Base-by-base conservation (phyloP, 108 stramenopile genomes). In the Asterionellopsis glacialis region DNA sequence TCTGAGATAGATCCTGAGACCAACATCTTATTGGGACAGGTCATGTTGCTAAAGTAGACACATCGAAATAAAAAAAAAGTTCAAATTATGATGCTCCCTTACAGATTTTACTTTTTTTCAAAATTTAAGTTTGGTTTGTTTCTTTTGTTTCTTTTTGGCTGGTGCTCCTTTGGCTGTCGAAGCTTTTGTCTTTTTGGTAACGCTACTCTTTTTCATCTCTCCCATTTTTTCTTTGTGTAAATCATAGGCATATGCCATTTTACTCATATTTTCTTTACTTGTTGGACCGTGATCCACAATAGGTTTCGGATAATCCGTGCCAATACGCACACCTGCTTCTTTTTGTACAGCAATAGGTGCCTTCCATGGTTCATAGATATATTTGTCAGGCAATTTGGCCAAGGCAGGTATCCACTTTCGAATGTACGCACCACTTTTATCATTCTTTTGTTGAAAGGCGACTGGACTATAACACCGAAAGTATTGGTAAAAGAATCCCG, bases 291-390 rank as follows among this genome's bases (percentile, higher is more conserved):
- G 91, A 45, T 96, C 96, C 18, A 97, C 96, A 41, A 97, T 84
- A 6, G 93, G 94, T 27, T 76, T 56, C 0, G 98, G 96, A 63
- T 99, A 99, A 62, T 95, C 78, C 24, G 53, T 56, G 1, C 96
- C 98, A 38, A 99, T 66, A 33, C 70, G 64, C 27, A 93, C 78
- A 0, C 86, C 87, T 5, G 77, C 76, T 33, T 65, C 56, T 51
- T 85, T 67, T 51, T 86, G 94, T 10, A 93, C 69, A 21, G 51
- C 59, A 0, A 61, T 11, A 10, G 96, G 94, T 9, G 98, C 97
- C 23, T 79, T 87, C 98, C 98, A 99, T 0, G 98, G 98, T 64
- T 95, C 95, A 69, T 95, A 99, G 48, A 97, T 99, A 64, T 95
- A 97, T 66, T 95, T 94, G 4, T 69, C 64, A 11, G 96, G 96